phyloP scores from a whole-genome alignment of 192 early-diverging fungal species.

The Endogone sp. region DNA sequence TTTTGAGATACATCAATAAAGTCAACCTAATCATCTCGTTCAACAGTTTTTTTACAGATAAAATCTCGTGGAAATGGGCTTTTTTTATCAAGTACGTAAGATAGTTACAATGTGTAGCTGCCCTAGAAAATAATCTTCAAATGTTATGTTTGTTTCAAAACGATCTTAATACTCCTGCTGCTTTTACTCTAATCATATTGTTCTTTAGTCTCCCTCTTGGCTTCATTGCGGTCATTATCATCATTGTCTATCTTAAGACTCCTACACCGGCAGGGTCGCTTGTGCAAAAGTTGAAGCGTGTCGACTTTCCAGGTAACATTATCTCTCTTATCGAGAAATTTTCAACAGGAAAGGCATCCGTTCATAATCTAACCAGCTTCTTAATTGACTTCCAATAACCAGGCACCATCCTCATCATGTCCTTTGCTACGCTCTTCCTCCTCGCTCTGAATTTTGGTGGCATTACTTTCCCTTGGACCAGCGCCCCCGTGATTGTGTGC shows the following conservation, averaged over 20 bases:
- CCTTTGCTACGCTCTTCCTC: conserved; percentile 49
- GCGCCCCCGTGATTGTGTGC: conserved; percentile 43
- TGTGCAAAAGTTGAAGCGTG: conserved; percentile 46
- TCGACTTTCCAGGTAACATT: conserved; percentile 53
- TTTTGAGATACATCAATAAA: too few species aligned
- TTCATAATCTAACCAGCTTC: too few species aligned
- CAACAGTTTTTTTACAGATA: background rate
- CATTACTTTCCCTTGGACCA: conserved; percentile 50
- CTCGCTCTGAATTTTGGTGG: conserved; percentile 69
- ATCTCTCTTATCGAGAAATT: too few species aligned
- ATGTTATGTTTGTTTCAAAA: too few species aligned
- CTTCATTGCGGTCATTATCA: conserved; percentile 34
- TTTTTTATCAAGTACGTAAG: background rate
- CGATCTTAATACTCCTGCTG: too few species aligned
- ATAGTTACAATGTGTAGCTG: too few species aligned
- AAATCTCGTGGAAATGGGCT: background rate
- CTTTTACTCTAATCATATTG: background rate
- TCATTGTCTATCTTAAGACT: conserved; percentile 30
- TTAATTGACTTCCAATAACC: too few species aligned
- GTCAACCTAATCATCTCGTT: background rate
- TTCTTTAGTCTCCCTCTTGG: conserved; percentile 30
- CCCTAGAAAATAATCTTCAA: too few species aligned
- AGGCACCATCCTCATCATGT: conserved; percentile 43
- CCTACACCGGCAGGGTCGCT: conserved; percentile 20
- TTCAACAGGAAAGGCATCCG: too few species aligned